Evolutionary conservation across 164 flowering plant genomes (phyloP).

Genomic region (Euptelea pleiosperma): DNA sequence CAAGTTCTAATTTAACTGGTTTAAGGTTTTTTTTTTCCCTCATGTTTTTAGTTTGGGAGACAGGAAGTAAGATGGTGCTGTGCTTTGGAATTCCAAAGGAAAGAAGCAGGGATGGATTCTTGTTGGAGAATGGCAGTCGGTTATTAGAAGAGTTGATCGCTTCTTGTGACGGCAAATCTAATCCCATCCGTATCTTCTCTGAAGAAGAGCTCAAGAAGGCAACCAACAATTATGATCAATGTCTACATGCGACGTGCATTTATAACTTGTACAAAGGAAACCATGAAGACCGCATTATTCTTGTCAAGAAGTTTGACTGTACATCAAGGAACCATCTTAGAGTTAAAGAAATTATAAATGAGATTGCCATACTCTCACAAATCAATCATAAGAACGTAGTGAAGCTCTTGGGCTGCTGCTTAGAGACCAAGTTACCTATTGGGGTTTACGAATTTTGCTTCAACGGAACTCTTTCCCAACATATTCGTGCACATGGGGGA

Average conservation of each 20-base stretch:
- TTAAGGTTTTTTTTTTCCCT: too few relatives aligned
- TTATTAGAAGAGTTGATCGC: too few relatives aligned
- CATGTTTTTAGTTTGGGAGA: too few relatives aligned
- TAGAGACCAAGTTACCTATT: not conserved
- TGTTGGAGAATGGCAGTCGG: not conserved
- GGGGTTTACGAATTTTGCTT: not conserved
- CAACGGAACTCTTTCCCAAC: not conserved
- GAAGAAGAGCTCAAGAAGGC: not conserved
- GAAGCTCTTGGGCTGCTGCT: constrained; percentile 5
- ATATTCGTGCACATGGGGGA: not conserved
- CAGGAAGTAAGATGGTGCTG: too few relatives aligned
- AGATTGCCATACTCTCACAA: not conserved
- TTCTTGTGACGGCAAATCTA: not conserved
- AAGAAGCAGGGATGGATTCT: not conserved
- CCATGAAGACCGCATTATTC: not conserved
- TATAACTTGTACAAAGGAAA: constrained; percentile 1
- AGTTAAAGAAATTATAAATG: not conserved
- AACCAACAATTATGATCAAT: constrained; percentile 6
- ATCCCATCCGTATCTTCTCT: not conserved
- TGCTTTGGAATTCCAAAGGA: too few relatives aligned
- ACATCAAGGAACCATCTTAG: too few relatives aligned
- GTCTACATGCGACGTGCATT: too few relatives aligned
- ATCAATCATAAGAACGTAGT: not conserved
- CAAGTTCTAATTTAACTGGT: too few relatives aligned
- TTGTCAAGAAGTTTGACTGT: not conserved